Percentiles rank a stretch among this genome's conserved stretches.
Conservation (phyloP, 768 basidiomycete genomes). For the Leccinellum luteum region DNA sequence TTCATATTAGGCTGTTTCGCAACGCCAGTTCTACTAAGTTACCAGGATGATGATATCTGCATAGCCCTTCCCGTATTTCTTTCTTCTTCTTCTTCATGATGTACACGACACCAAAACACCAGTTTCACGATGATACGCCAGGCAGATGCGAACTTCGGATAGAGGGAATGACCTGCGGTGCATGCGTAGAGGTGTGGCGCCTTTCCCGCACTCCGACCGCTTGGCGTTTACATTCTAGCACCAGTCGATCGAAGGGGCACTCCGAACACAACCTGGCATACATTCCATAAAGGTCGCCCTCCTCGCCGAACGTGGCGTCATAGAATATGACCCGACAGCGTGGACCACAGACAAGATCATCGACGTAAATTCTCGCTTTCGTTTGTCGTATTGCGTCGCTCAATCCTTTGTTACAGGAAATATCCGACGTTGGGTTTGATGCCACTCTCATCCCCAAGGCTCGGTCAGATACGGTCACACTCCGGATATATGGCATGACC, state of each 20-base stretch:
- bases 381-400: neutral
- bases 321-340: slow-evolving; percentile 82
- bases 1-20: neutral
- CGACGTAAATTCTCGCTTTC: slow-evolving; percentile 41
- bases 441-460: slow-evolving; percentile 69
- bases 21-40: neutral
- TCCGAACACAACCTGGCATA: slow-evolving; percentile 85
- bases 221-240: neutral
- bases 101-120: neutral
- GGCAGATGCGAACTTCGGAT: slow-evolving; percentile 77
- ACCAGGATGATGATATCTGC: neutral
- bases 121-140: slow-evolving; percentile 18
- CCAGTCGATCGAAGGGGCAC: slow-evolving; percentile 82
- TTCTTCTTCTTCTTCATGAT: slow-evolving; percentile 5
- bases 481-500: slow-evolving; percentile 91
- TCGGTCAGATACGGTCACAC: slow-evolving; percentile 63
- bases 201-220: neutral
- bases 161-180: slow-evolving; percentile 88
- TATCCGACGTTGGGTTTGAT: slow-evolving; percentile 91
- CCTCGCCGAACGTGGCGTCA: slow-evolving; percentile 88
- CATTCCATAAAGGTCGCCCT: slow-evolving; percentile 90
- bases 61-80: neutral
- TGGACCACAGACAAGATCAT: slow-evolving; percentile 85
- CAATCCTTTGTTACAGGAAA: slow-evolving; percentile 58
- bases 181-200: slow-evolving; percentile 76